Base-by-base conservation (phyloP, 2,329 filamentous ascomycete genomes). In the Venturia carpophila region DNA sequence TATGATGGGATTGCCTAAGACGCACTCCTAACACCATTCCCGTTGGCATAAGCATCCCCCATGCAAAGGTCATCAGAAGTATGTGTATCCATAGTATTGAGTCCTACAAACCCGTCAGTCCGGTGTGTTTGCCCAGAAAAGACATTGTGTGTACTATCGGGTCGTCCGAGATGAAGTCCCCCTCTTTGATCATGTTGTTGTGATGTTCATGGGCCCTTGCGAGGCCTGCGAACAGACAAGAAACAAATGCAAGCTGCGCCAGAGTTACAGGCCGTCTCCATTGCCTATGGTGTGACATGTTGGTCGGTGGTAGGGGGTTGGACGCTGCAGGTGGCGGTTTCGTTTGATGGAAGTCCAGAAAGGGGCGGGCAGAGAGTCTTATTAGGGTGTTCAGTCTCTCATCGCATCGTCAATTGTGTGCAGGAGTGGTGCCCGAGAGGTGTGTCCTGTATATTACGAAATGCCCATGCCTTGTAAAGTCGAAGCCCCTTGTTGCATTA, bases 21-120 rank as follows among this genome's bases (percentile, higher is more conserved):
- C 88, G 71, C 84, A 94, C 90, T 66, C 93, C 93, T 21, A 97
- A 80, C 52, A 97, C 92, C 93, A 99, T 97, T 71, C 94, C 94
- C 19, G 91, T 82, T 13, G 94, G 94, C 72, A 96, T 97, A 66
- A 97, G 84, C 70, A 99, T 82, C 67, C 94, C 94, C 80, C 95
- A 97, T 66, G 92, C 86, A 66, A 94, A 73, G 75, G 87, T 88
- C 82, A 96, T 92, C 58, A 96, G 77, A 67, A 96, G 82, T 72
- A 99, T 97, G 77, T 99, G 94, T 70, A 88, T 82, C 94, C 94
- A 99, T 84, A 99, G 77, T 71, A 87, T 91, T 52, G 87, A 83
- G 75, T 97, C 94, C 80, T 84, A 70, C 17, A 17, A 21, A 60
- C 41, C 47, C 49, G 49, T 64, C 41, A 34, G 66, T 72, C 30